Conservation (phyloP, 305 asterid species). For the Caryopteris hybrid region DNA sequence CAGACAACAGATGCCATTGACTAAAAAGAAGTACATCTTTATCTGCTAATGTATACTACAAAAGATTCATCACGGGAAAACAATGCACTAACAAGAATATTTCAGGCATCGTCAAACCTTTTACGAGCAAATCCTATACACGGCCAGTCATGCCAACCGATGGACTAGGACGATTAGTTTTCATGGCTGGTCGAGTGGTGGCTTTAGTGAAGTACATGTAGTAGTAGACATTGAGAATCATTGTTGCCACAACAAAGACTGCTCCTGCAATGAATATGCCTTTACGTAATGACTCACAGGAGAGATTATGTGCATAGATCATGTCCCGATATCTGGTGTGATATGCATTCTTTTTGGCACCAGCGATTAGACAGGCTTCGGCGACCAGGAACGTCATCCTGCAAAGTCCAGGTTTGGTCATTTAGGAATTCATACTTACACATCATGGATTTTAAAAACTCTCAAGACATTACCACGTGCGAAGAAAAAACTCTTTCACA, state of each 20-base stretch:
- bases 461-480: no score
- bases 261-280: conserved; percentile 96
- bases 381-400: conserved; percentile 42
- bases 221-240: conserved; percentile 76
- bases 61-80: neutral
- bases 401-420: neutral
- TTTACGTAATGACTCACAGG: conserved; percentile 75
- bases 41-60: neutral
- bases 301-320: conserved; percentile 55
- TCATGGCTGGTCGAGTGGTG: conserved; percentile 50
- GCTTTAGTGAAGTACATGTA: conserved; percentile 82
- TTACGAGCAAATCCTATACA: conserved; percentile 29
- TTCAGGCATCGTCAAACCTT: neutral
- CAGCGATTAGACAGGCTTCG: conserved; percentile 74
- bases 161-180: conserved; percentile 41
- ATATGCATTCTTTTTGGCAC: conserved; percentile 52
- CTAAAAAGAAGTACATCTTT: neutral
- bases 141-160: conserved; percentile 60
- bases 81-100: neutral
- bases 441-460: no score
- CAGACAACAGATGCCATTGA: neutral
- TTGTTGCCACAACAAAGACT: conserved; percentile 69
- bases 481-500: no score
- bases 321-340: conserved; percentile 69
- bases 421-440: no score